Evolutionary conservation across 1,139 yeast genomes (phyloP).

Genomic region (Kurtzmaniella quercitrusa): DNA sequence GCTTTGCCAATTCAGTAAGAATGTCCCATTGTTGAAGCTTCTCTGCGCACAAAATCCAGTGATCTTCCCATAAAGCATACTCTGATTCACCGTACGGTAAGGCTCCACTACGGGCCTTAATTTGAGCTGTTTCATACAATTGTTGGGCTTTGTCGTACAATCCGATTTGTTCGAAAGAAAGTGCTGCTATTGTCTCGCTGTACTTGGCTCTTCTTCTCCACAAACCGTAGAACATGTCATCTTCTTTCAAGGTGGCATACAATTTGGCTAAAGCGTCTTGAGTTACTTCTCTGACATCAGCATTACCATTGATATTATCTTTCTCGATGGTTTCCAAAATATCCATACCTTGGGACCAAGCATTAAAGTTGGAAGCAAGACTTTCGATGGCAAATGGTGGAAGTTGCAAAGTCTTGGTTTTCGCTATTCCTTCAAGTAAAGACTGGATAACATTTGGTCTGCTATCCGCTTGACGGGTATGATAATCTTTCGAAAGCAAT

Average conservation of each 20-base stretch:
- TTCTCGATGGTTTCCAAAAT: conserved; percentile 74
- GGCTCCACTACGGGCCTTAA: conserved; percentile 93
- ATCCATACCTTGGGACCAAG: conserved; percentile 89
- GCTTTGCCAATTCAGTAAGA: conserved; percentile 91
- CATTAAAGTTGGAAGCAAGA: conserved; percentile 78
- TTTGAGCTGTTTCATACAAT: conserved; percentile 94
- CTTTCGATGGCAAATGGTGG: conserved; percentile 95
- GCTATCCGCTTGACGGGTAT: conserved; percentile 79
- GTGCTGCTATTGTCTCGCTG: conserved; percentile 85
- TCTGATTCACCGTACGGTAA: conserved; percentile 95
- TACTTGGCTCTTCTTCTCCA: conserved; percentile 97
- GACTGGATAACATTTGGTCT: conserved; percentile 88
- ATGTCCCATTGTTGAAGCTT: conserved; percentile 98
- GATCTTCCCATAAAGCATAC: conserved; percentile 96
- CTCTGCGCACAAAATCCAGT: conserved; percentile 96
- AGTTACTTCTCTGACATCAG: conserved; percentile 77
- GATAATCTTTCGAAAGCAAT: conserved; percentile 84
- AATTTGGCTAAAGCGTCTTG: conserved; percentile 89
- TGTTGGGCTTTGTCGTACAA: conserved; percentile 94
- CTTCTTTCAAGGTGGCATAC: conserved; percentile 86
- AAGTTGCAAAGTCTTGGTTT: conserved; percentile 67
- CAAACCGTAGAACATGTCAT: conserved; percentile 94
- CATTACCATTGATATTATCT: conserved; percentile 61
- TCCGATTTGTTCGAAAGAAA: conserved; percentile 93
- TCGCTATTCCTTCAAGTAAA: conserved; percentile 73